A percentile compares a stretch with the other conserved stretches of the same genome.
phyloP scores from a whole-genome alignment of 768 basidiomycete species.

The Naganishia onofrii region DNA sequence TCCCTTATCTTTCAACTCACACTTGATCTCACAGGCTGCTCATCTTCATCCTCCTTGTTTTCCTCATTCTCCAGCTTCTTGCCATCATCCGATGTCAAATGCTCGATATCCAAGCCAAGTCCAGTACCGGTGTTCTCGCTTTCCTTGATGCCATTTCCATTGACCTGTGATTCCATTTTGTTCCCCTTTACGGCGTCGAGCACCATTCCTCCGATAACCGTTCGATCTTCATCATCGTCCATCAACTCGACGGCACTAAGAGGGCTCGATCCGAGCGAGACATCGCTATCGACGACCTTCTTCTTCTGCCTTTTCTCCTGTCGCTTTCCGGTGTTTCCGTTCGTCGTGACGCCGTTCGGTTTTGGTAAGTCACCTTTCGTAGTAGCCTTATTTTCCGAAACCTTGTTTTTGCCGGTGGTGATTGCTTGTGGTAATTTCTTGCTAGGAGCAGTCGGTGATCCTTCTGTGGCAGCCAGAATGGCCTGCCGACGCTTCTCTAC shows the following conservation, averaged over 20 bases:
- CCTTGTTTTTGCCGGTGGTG: background rate
- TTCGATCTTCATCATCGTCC: background rate
- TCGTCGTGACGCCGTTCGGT: background rate
- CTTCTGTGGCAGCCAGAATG: background rate
- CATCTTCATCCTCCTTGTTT: constrained; percentile 31
- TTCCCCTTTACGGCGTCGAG: constrained; percentile 6
- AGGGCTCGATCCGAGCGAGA: constrained; percentile 2
- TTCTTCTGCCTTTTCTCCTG: background rate
- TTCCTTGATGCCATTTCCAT: background rate
- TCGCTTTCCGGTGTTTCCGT: background rate
- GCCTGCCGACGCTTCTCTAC: constrained; percentile 18
- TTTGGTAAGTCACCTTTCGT: too few relatives aligned
- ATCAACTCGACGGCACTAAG: background rate
- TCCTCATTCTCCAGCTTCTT: constrained; percentile 31
- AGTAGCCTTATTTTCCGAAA: too few relatives aligned
- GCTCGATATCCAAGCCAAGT: background rate
- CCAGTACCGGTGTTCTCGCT: background rate
- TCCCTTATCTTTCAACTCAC: too few relatives aligned
- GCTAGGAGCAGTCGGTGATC: background rate
- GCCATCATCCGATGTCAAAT: constrained; percentile 6
- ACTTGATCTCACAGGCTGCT: constrained; percentile 33
- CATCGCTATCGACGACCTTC: constrained; percentile 15
- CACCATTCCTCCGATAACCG: background rate
- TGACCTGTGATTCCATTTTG: background rate
- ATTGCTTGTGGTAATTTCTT: constrained; percentile 4